Evolutionary conservation across 345 rosid genomes (phyloP), one percentile per base, ranked within the genome.

Genomic region (Syzygium jambos): DNA sequence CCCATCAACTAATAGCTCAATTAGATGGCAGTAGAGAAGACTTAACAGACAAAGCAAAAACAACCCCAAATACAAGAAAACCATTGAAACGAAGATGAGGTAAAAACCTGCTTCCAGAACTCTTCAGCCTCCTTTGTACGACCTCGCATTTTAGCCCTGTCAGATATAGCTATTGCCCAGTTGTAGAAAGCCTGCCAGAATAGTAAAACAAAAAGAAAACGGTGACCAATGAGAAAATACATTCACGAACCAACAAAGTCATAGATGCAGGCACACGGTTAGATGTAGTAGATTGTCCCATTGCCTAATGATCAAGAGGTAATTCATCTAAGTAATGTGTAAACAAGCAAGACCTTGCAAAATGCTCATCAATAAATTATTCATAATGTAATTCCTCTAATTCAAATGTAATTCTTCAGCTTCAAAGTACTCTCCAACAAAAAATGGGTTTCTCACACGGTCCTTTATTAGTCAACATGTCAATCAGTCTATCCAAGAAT

Each of bases 121-220:
- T 98, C 98, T 93, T 98, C 99, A 86, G 98, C 99, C 92, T 98
- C 99, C 93, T 96, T 98, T 82, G 99, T 98, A 88, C 98, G 98
- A 86, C 99, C 99, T 86, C 99, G 99, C 97, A 95, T 95, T 94
- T 96, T 98, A 84, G 99, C 99, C 90, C 99, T 92, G 90, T 98
- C 99, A 85, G 99, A 98, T 87, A 98, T 96, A 85, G 99, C 99
- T 88, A 98, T 98, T 57, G 99, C 99, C 99, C 99, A 98, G 86
- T 96, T 98, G 91, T 98, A 98, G 93, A 94, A 98, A 85, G 99
- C 99, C 99, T 98, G 89, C 78, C 89, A 92, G 90, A 86, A 73
- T 90, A 88, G 41, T 83, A 34, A 30, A 86, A 68, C 19, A 61
- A n/a, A 12, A 82, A 11, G 27, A 43, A 73, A 73, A 14, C 1